Evolutionary conservation across 768 basidiomycete species (phyloP).

Genomic region (Hirschioporus abietinus): DNA sequence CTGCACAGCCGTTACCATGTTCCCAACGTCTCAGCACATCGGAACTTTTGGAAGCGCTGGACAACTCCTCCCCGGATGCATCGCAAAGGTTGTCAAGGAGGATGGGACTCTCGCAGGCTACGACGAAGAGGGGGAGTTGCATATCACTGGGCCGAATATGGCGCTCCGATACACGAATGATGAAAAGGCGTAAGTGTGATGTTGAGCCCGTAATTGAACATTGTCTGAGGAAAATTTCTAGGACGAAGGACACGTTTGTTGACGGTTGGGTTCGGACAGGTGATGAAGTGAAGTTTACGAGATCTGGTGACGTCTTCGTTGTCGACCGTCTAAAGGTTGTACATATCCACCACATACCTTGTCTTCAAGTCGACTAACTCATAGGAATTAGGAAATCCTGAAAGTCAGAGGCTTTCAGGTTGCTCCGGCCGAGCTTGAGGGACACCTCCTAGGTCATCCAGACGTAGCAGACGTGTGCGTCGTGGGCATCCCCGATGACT

Average conservation of each 20-base stretch:
- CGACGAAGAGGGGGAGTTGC: slow-evolving; percentile 57
- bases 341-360: neutral
- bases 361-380: neutral
- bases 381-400: slow-evolving; percentile 45
- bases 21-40: slow-evolving; percentile 39
- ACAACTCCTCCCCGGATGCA: slow-evolving; percentile 50
- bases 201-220: too few relatives aligned
- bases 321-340: slow-evolving; percentile 58
- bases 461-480: slow-evolving; percentile 62
- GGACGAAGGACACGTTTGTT: slow-evolving; percentile 63
- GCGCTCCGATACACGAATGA: slow-evolving; percentile 55
- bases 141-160: slow-evolving; percentile 53
- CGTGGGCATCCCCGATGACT: slow-evolving; percentile 62
- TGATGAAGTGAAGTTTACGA: slow-evolving; percentile 53
- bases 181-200: slow-evolving; percentile 48
- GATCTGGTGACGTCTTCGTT: slow-evolving; percentile 52
- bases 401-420: slow-evolving; percentile 73
- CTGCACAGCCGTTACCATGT: slow-evolving; percentile 46
- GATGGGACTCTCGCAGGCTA: slow-evolving; percentile 53
- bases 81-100: slow-evolving; percentile 48
- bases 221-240: slow-evolving; percentile 17
- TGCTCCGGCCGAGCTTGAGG: slow-evolving; percentile 69
- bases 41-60: slow-evolving; percentile 56
- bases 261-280: slow-evolving; percentile 71
- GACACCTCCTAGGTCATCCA: slow-evolving; percentile 50